Conservation (phyloP, 495 filamentous ascomycete genomes). For the Xylaria longipes region DNA sequence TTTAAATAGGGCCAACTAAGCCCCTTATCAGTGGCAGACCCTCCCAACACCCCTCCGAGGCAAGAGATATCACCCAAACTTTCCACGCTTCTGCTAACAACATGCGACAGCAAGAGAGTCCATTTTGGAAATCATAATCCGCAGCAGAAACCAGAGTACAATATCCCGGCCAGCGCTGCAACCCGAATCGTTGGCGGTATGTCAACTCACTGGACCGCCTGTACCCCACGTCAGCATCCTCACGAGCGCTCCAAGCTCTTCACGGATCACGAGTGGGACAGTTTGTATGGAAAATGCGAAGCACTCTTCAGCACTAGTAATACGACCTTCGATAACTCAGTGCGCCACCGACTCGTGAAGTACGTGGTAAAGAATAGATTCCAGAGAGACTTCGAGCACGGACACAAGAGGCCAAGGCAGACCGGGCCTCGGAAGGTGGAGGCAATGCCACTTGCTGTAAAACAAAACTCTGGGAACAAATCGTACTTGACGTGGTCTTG, state of each 20-base stretch:
- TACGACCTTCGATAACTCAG: neutral
- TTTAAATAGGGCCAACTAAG: neutral
- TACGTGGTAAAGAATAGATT: neutral
- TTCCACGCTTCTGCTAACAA: neutral
- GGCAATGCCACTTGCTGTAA: neutral
- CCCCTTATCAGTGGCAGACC: neutral
- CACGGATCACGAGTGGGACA: neutral
- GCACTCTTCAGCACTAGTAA: neutral
- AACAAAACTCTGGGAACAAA: neutral
- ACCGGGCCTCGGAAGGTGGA: neutral
- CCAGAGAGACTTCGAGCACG: neutral
- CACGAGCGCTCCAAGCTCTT: neutral
- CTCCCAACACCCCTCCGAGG: neutral
- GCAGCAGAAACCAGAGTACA: neutral
- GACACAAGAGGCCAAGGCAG: neutral
- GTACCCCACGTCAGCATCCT: neutral
- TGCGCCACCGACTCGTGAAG: neutral
- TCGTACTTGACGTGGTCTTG: neutral
- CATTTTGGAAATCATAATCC: neutral
- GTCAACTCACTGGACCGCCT: neutral
- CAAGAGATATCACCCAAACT: neutral
- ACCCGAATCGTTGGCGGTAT: conserved; percentile 6
- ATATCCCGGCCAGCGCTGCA: neutral
- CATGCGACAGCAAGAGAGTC: neutral
- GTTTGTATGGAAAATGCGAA: neutral